Percentiles rank a stretch among this genome's conserved stretches.
Conservation (phyloP, 2,329 filamentous ascomycete genomes). For the Aspergillus fructus region DNA sequence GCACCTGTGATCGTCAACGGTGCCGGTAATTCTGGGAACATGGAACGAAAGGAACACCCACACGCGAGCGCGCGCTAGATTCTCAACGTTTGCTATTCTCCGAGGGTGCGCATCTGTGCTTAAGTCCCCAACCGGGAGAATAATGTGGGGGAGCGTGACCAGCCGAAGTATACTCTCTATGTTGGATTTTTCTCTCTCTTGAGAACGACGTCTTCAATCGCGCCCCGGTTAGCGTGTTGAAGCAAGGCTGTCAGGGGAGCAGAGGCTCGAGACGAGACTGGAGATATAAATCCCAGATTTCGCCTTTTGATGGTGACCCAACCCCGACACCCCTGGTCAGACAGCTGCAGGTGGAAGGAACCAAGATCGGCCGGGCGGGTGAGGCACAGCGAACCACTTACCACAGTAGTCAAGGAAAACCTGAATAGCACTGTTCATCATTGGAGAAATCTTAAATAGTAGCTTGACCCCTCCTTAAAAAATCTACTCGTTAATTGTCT, state of each 20-base stretch:
- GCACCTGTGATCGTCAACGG: conserved; percentile 13
- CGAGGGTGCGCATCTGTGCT: neutral
- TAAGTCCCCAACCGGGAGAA: neutral
- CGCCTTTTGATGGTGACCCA: neutral
- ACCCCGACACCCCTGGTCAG: neutral
- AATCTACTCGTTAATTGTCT: neutral
- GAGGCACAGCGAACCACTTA: neutral
- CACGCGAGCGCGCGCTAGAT: conserved; percentile 1
- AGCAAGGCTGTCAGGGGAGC: neutral
- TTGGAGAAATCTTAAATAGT: neutral
- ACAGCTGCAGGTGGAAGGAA: conserved; percentile 1
- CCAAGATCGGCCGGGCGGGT: neutral
- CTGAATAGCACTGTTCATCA: neutral
- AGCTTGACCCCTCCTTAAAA: neutral
- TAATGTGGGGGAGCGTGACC: conserved; percentile 1
- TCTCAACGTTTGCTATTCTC: neutral
- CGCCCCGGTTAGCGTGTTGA: neutral
- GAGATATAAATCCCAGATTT: neutral
- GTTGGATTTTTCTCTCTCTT: neutral
- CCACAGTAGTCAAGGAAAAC: neutral
- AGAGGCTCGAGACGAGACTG: neutral
- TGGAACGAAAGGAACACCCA: conserved; percentile 6
- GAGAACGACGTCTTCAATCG: neutral
- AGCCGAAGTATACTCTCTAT: neutral
- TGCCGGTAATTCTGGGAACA: conserved; percentile 13